Conservation (phyloP, 2,329 filamentous ascomycete species). For the Dactylellina parvicollis region DNA sequence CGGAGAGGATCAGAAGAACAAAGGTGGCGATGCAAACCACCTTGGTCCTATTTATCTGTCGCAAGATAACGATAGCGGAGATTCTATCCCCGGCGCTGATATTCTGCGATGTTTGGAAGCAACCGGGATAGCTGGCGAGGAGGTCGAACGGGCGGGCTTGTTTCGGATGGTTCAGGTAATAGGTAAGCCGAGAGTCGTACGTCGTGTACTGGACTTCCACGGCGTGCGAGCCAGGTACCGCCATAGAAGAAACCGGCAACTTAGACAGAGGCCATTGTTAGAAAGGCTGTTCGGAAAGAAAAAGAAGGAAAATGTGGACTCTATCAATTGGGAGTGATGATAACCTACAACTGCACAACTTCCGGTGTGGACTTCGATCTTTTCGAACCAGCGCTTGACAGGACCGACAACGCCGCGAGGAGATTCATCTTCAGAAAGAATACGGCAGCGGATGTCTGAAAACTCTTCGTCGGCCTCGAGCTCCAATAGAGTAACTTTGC, state of each 20-base stretch:
- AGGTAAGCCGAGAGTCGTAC: neutral
- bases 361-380: neutral
- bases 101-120: neutral
- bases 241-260: neutral
- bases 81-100: neutral
- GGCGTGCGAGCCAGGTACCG: neutral
- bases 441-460: neutral
- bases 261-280: neutral
- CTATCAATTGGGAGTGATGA: no score
- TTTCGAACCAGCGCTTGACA: neutral
- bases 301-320: no score
- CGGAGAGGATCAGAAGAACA: neutral
- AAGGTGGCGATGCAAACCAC: neutral
- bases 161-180: slow-evolving; percentile 5
- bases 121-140: neutral
- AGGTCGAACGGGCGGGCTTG: neutral
- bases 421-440: neutral
- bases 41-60: neutral
- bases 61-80: neutral
- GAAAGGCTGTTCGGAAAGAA: no score
- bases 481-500: no score
- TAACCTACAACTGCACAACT: neutral
- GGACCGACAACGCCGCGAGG: neutral
- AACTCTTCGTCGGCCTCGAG: no score
- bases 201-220: neutral